Conservation (phyloP, 192 early-diverging fungal genomes). For the Umbelopsis vinacea region DNA sequence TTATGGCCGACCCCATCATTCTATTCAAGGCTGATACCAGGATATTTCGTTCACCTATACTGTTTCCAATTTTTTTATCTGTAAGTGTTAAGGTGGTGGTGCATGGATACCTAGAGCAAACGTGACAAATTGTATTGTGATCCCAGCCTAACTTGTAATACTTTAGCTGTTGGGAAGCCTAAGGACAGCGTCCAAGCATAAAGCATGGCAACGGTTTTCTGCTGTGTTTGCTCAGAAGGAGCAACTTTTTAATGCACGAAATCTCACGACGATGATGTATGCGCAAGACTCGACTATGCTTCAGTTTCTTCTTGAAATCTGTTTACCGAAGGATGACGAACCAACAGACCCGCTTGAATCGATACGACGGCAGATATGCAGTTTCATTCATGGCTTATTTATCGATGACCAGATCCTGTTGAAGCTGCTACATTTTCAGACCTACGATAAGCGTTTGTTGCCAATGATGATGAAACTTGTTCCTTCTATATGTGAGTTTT, state of each 20-base stretch:
- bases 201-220: constrained; percentile 36
- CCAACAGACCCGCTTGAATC: constrained; percentile 11
- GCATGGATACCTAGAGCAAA: too few species aligned
- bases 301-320: constrained; percentile 58
- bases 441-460: constrained; percentile 56
- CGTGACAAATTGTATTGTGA: too few species aligned
- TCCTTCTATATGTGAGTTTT: constrained; percentile 61
- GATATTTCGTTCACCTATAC: constrained; percentile 55
- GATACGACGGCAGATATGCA: constrained; percentile 46
- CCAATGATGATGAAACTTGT: constrained; percentile 60
- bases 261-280: constrained; percentile 51
- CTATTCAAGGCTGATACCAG: constrained; percentile 57
- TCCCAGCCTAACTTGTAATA: constrained; percentile 1
- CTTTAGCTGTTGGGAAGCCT: constrained; percentile 24
- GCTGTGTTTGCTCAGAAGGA: constrained; percentile 37
- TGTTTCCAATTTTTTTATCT: constrained; percentile 47
- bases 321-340: constrained; percentile 13
- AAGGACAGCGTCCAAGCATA: constrained; percentile 31
- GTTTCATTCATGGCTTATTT: constrained; percentile 64
- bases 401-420: constrained; percentile 58
- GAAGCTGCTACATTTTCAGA: constrained; percentile 66
- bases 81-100: constrained; percentile 23
- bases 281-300: constrained; percentile 60
- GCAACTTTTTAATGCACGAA: constrained; percentile 38
- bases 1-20: constrained; percentile 60